Evolutionary conservation across 495 filamentous ascomycete species (phyloP).

Genomic region (Trichoderma reesei): DNA sequence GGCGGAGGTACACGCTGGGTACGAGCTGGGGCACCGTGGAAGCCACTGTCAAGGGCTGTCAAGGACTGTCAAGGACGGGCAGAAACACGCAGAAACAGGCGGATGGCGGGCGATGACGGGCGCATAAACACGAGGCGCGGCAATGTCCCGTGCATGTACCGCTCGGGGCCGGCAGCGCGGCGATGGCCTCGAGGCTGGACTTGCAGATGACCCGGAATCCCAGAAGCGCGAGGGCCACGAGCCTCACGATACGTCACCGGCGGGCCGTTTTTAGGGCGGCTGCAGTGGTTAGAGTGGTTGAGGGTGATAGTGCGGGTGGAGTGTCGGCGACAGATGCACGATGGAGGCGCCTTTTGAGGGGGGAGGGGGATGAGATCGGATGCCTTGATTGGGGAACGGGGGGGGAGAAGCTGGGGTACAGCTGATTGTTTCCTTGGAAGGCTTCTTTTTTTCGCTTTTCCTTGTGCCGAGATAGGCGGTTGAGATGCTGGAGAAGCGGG

Average conservation of each 20-base stretch:
- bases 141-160: neutral
- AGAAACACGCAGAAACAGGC: neutral
- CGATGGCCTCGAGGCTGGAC: neutral
- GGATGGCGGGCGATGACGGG: no score
- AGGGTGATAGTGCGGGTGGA: neutral
- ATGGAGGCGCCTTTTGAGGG: neutral
- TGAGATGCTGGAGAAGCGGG: neutral
- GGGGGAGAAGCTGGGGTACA: no score
- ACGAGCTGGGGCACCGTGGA: no score
- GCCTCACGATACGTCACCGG: slow-evolving; percentile 8
- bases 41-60: neutral
- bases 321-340: neutral
- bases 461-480: neutral
- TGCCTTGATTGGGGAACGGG: neutral
- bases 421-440: neutral
- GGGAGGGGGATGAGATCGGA: neutral
- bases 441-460: neutral
- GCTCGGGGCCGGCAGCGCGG: neutral
- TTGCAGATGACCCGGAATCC: neutral
- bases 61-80: neutral
- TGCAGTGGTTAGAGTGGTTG: neutral
- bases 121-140: neutral
- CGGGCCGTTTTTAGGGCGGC: slow-evolving; percentile 4
- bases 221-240: neutral
- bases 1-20: neutral